Conservation (phyloP, 306 rosid species). For the Carpinus fangiana region DNA sequence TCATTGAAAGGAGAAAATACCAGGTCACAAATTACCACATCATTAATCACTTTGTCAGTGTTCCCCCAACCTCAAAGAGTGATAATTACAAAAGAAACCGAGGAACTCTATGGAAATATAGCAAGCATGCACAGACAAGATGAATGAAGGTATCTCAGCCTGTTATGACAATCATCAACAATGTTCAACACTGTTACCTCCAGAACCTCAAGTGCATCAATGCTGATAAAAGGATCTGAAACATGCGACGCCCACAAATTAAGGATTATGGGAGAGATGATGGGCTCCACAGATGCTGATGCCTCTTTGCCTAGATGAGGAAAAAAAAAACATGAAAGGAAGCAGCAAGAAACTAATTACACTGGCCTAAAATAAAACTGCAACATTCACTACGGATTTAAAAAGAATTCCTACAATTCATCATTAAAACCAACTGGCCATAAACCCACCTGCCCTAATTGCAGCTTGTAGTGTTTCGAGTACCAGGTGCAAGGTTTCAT, state of each 20-base stretch:
- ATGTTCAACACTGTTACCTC: slow-evolving; percentile 62
- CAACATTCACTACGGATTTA: slow-evolving; percentile 2
- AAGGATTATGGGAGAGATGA: slow-evolving; percentile 81
- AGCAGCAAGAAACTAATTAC: slow-evolving; percentile 6
- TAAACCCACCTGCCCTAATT: slow-evolving; percentile 64
- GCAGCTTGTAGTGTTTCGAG: slow-evolving; percentile 87
- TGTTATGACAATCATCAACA: slow-evolving; percentile 19
- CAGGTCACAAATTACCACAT: neutral
- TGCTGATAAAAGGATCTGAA: slow-evolving; percentile 92
- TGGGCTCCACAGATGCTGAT: slow-evolving; percentile 58
- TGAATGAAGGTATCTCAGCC: slow-evolving; percentile 5
- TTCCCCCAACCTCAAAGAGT: neutral
- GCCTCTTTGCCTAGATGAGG: slow-evolving; percentile 60
- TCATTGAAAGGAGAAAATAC: neutral
- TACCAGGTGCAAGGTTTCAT: slow-evolving; percentile 86
- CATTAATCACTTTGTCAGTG: neutral
- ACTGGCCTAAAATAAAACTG: neutral
- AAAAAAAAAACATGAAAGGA: slow-evolving; percentile 17
- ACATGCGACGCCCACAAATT: slow-evolving; percentile 80
- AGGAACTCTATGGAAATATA: neutral
- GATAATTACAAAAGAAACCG: neutral
- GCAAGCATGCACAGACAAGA: neutral
- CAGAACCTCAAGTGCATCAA: slow-evolving; percentile 89
- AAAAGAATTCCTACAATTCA: slow-evolving; percentile 1
- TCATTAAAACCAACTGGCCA: neutral